These are phyloP conservation scores for Hyaloperonospora brassicae DNA, from an alignment of 352 stramenopile genomes.

Conservation along the genomic window DNA sequence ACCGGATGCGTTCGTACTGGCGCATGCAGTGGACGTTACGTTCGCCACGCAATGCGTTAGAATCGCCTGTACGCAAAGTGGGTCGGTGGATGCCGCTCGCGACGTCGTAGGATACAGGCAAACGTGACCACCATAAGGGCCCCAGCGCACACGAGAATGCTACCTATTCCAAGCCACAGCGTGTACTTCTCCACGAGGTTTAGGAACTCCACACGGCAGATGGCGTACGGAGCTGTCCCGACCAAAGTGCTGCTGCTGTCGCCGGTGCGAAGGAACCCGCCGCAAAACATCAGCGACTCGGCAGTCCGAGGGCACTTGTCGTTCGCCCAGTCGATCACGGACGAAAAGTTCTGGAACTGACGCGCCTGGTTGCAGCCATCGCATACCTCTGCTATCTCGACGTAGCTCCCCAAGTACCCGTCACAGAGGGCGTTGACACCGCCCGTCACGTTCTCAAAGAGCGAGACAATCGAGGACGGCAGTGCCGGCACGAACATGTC, in stretches of 20 bases:
- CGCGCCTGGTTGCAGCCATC: constrained; percentile 45
- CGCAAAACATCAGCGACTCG: constrained; percentile 52
- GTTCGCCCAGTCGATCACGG: constrained; percentile 73
- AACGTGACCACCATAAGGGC: constrained; percentile 42
- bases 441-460: constrained; percentile 48
- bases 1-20: too few species aligned
- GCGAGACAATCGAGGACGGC: constrained; percentile 22
- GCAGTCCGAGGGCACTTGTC: constrained; percentile 54
- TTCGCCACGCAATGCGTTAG: constrained; percentile 2
- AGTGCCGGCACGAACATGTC: constrained; percentile 43
- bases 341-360: constrained; percentile 53
- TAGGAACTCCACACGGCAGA: constrained; percentile 47
- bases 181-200: constrained; percentile 35
- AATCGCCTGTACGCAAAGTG: constrained; percentile 20
- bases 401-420: constrained; percentile 26
- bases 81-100: constrained; percentile 7
- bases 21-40: too few species aligned
- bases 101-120: constrained; percentile 37
- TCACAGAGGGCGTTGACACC: constrained; percentile 59
- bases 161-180: constrained; percentile 32
- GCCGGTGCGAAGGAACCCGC: constrained; percentile 35
- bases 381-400: constrained; percentile 38
- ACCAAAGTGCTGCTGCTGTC: constrained; percentile 19
- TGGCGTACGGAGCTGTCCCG: constrained; percentile 38
- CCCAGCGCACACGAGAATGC: constrained; percentile 32